Evolutionary conservation across 164 flowering plant species (phyloP), one percentile per base, ranked within the genome.

Genomic region (Magnolia kwangsiensis): DNA sequence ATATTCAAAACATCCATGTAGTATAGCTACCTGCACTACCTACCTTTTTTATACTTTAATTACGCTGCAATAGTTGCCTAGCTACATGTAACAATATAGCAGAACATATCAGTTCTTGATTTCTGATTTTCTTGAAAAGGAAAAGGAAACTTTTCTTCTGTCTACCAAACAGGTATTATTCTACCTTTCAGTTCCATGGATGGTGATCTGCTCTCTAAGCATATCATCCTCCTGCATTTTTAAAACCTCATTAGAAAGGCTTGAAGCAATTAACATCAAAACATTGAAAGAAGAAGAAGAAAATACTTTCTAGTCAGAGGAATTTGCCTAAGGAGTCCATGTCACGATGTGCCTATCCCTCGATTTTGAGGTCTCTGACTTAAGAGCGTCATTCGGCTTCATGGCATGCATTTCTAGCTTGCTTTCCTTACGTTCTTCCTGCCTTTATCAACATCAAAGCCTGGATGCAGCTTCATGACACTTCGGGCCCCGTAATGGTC

Each of bases 41-140:
- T 88, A 23, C 94, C 90, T n/a, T 96, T 94, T 80, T 96, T 96
- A 82, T 93, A 96, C 82, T 91, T 90, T 79, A 96, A 94, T 72
- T 94, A 90, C 0, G 95, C 88, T 1, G 97, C 96, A 78, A 96
- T 91, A 75, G 89, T 81, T 18, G 93, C 82, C 99, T 96, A 96
- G 77, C 99, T 96, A 82, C 82, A 79, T 50, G 73, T 24, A 70
- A 7, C 69, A 71, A 69, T 23, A 18, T 29, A 58, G 69, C 75
- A 16, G 64, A 14, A 51, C 5, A 71, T 61, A 50, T 76, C 63
- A 74, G 61, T 68, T 50, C 55, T 64, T 72, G 27, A 55, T 59
- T 51, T 23, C 61, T 8, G 3, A 16, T 11, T 11, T 8, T 11
- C 61, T 11, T 11, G 18, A 11, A 55, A 51, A 18, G 63, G 18